These are phyloP conservation scores for Lactarius hatsudake DNA, from an alignment of 768 basidiomycete genomes.

Conservation along the genomic window DNA sequence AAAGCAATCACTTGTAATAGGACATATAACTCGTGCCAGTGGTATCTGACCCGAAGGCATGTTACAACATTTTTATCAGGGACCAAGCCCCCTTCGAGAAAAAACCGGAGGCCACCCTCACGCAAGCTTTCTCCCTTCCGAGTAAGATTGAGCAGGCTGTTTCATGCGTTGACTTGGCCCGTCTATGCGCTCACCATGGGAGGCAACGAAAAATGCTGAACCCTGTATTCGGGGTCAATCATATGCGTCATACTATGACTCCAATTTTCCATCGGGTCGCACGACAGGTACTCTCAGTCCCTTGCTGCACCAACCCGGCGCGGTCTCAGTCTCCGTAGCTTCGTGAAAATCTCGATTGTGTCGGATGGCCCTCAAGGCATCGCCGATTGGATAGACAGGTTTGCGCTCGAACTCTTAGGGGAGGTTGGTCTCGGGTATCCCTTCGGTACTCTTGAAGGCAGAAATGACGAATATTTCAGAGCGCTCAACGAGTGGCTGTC, in stretches of 20 bases:
- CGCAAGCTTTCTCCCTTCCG: conserved; percentile 11
- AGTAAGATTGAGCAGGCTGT: not conserved
- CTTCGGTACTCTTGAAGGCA: conserved; percentile 2
- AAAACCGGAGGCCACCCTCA: conserved; percentile 6
- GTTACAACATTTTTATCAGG: not conserved
- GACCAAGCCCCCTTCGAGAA: not conserved
- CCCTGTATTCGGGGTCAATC: conserved; percentile 5
- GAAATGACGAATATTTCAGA: conserved; percentile 25
- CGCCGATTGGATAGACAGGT: conserved; percentile 1
- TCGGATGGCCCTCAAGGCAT: conserved; percentile 40
- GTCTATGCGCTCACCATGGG: conserved; percentile 27
- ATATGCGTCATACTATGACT: conserved; percentile 26
- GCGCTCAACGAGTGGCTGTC: conserved; percentile 30
- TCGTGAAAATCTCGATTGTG: conserved; percentile 27
- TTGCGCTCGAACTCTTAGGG: conserved; percentile 20
- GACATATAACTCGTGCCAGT: conserved; percentile 10
- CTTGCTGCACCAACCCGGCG: conserved; percentile 35
- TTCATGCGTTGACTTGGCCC: not conserved
- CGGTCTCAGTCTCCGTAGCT: conserved; percentile 40
- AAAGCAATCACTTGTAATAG: not conserved
- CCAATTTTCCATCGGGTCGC: conserved; percentile 27
- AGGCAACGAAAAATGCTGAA: conserved; percentile 9
- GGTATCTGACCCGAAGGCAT: conserved; percentile 7
- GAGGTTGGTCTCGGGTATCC: conserved; percentile 7
- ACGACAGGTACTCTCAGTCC: conserved; percentile 7